Base-by-base conservation (phyloP, 2,329 filamentous ascomycete genomes). In the Xylariaceae sp. region DNA sequence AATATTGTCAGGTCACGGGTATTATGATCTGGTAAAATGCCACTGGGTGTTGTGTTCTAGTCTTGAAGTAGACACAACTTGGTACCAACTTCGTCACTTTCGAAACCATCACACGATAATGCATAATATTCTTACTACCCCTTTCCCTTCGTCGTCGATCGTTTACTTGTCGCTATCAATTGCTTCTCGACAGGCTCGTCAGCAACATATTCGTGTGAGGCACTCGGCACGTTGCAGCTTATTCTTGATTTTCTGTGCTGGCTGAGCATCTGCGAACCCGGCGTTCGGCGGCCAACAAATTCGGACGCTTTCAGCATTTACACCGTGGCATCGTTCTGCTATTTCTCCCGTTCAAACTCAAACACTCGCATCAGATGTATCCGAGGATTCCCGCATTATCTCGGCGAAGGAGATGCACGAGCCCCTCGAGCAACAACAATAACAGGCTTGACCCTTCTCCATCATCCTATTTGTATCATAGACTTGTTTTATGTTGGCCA, bases 401-500 rank as follows among this genome's bases (percentile, higher is more conserved):
- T 44, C 30, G 51, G 34, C 52, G 50, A 53, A 47, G 53, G 50
- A 49, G 51, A 42, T 47, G 45, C 48, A 55, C 59, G 30, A 39
- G 52, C 47, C n/a, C 37, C 15, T 48, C 44, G 55, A 60, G 35
- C 48, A 51, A 58, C 23, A 30, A 30, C 23, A 30, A 30, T 30
- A 30, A 30, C 35, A 30, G 55, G 51, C 39, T 62, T 61, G 44
- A 55, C 37, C 62, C 61, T 55, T 56, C 44, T 51, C 23, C 23
- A 30, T 57, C 45, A 55, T 60, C 54, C 53, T 55, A 58, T 62
- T 62, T 70, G 67, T 70, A 70, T 66, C 63, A 70, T 70, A 69
- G 66, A 69, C 55, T 59, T 66, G 55, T 60, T 30, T 64, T 58
- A 61, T 51, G 56, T 60, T 62, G 60, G 50, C 55, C 45, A 59